phyloP scores from a whole-genome alignment of 768 basidiomycete species.

The Leucocoprinus leucothites region DNA sequence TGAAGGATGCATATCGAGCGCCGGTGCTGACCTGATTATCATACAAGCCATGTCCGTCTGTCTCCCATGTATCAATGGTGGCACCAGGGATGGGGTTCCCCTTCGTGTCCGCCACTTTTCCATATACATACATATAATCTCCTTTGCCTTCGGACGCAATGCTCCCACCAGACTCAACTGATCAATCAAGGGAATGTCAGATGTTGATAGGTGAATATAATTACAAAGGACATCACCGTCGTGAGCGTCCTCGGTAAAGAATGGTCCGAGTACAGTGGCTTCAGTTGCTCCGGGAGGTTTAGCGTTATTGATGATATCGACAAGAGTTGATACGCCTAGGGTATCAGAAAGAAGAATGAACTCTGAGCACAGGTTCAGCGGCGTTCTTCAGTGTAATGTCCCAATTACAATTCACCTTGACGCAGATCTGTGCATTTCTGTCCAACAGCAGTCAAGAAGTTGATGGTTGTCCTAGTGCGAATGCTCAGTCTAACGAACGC shows the following conservation, averaged over 20 bases:
- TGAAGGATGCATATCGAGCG: not conserved
- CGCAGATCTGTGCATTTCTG: constrained; percentile 69
- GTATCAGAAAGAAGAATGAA: constrained; percentile 86
- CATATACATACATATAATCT: constrained; percentile 79
- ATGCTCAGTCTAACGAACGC: constrained; percentile 8
- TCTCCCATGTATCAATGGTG: constrained; percentile 82
- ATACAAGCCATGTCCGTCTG: constrained; percentile 56
- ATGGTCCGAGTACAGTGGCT: constrained; percentile 78
- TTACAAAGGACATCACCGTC: constrained; percentile 44
- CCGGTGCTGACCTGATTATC: constrained; percentile 29
- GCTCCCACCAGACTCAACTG: constrained; percentile 66
- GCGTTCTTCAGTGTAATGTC: not conserved
- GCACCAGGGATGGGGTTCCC: constrained; percentile 67
- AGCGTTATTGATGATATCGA: constrained; percentile 73
- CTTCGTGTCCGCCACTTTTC: constrained; percentile 57
- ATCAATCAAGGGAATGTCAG: not conserved
- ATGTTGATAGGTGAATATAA: not conserved
- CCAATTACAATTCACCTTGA: constrained; percentile 35
- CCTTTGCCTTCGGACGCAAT: constrained; percentile 90
- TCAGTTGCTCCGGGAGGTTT: constrained; percentile 63
- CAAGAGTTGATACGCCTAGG: constrained; percentile 73
- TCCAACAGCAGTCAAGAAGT: constrained; percentile 75
- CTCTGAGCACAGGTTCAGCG: constrained; percentile 36
- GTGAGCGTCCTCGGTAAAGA: constrained; percentile 75
- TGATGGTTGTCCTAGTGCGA: constrained; percentile 47